Base-by-base conservation (phyloP, 805 yeast genomes). In the Cyberlindnera samutprakarnensis region DNA sequence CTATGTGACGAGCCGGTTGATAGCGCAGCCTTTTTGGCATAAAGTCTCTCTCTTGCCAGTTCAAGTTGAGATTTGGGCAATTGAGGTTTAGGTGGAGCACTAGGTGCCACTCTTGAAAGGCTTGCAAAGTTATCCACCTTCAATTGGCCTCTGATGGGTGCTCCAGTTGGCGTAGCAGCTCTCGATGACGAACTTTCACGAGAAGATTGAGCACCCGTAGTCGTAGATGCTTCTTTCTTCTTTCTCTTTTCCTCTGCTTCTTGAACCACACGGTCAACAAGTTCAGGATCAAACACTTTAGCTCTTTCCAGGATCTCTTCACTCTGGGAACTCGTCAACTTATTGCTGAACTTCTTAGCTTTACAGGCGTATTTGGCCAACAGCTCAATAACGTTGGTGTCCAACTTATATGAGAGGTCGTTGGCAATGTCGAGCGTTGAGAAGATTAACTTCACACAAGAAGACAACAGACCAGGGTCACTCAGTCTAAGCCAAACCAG, bases 401-500 rank as follows among this genome's bases (percentile, higher is more conserved):
- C 78, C 14, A 80, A 64, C 3, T 51, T 48, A 18, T 79, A 63
- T 10, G 67, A 49, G 24, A 76, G 59, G 25, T 73, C 78, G 19
- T 59, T 55, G 0, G 87, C 83, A 27, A 82, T 54, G 42, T 77
- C 82, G 28, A 86, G 63, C 0, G 85, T 75, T 26, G 70, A 68
- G 31, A 76, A 68, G 5, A 83, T 80, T 28, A 86, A 61, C 16
- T 68, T 66, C 6, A 84, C 88, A 62, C 95, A 85, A 1, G 85
- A 70, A 17, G 68, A 68, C 27, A 84, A 59, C 28, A 90, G 61
- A 3, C 86, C 81, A 6, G 72, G 63, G 54, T 88, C 96, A 37
- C 90, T 85, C 28, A 90, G 62, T 37, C 92, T 67, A 18, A 90
- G 63, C 94, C 96, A 83, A 24, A 75, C 78, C 21, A 84, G 66